Evolutionary conservation across 768 basidiomycete genomes (phyloP).

Genomic region (Rhodotorula kratochvilovae): DNA sequence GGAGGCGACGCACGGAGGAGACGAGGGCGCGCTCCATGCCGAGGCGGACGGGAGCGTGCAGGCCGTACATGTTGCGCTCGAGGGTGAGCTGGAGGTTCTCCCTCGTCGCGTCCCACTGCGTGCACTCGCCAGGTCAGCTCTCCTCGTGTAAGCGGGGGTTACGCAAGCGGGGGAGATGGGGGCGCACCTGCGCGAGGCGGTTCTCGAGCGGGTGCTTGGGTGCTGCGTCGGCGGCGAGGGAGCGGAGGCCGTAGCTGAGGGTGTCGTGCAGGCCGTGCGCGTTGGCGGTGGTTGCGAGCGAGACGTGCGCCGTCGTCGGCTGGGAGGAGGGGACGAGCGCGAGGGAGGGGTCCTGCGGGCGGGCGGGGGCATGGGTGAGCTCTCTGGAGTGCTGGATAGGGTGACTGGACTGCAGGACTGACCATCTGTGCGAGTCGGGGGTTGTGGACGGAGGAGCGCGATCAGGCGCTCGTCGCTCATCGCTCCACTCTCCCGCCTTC

Average conservation of each 20-base stretch:
- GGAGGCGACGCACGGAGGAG: conserved; percentile 57
- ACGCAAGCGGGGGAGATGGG: neutral
- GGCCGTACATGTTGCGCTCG: conserved; percentile 74
- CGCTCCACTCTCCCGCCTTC: neutral
- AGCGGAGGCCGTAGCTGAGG: conserved; percentile 75
- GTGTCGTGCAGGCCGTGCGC: conserved; percentile 74
- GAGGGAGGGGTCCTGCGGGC: conserved; percentile 23
- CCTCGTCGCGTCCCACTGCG: conserved; percentile 89
- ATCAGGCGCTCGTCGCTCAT: neutral
- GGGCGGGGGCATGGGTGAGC: neutral
- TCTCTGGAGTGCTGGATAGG: neutral
- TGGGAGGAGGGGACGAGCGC: conserved; percentile 21
- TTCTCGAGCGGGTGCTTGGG: conserved; percentile 60
- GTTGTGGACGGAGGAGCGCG: too few relatives aligned
- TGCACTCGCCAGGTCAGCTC: neutral
- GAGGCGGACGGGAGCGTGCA: conserved; percentile 80
- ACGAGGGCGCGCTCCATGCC: conserved; percentile 94
- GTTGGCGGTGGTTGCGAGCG: conserved; percentile 43
- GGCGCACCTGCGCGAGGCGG: conserved; percentile 69
- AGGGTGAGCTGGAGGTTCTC: conserved; percentile 78
- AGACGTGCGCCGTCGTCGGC: conserved; percentile 2
- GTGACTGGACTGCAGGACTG: too few relatives aligned
- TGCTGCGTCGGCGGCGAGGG: conserved; percentile 68
- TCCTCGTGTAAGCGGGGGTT: neutral
- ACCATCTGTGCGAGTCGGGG: neutral